Evolutionary conservation across 805 yeast species (phyloP).

Genomic region (Hanseniaspora thailandica): DNA sequence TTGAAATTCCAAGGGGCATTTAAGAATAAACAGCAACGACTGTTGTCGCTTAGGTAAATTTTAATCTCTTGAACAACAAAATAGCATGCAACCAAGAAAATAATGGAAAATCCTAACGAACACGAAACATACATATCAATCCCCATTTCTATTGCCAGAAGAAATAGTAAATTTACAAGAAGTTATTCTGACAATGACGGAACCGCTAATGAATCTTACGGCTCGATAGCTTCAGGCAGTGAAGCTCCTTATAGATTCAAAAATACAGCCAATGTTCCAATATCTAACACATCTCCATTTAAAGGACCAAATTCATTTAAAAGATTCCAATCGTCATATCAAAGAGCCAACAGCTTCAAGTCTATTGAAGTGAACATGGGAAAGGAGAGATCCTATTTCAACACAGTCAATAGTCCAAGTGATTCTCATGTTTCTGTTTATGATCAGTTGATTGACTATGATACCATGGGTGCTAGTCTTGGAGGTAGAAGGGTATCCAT

Average conservation of each 20-base stretch:
- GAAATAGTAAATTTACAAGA: conserved; percentile 1
- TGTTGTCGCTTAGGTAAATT: too few species aligned
- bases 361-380: conserved; percentile 37
- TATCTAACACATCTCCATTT: conserved; percentile 31
- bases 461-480: conserved; percentile 51
- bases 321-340: conserved; percentile 67
- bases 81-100: neutral
- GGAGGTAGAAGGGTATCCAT: conserved; percentile 55
- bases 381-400: conserved; percentile 49
- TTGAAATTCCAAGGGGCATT: neutral
- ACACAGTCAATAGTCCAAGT: conserved; percentile 27
- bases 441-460: conserved; percentile 60
- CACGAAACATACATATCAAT: conserved; percentile 7
- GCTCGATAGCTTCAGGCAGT: neutral
- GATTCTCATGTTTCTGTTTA: conserved; percentile 17
- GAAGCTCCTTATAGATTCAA: neutral
- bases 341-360: conserved; percentile 66
- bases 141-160: conserved; percentile 9
- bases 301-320: conserved; percentile 57
- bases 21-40: neutral
- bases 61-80: too few species aligned
- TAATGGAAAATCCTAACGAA: neutral
- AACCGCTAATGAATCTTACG: neutral
- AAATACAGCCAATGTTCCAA: conserved; percentile 11
- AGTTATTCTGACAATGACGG: neutral